These are phyloP conservation scores for Prunus padus DNA, from an alignment of 306 rosid genomes.

Conservation along the genomic window DNA sequence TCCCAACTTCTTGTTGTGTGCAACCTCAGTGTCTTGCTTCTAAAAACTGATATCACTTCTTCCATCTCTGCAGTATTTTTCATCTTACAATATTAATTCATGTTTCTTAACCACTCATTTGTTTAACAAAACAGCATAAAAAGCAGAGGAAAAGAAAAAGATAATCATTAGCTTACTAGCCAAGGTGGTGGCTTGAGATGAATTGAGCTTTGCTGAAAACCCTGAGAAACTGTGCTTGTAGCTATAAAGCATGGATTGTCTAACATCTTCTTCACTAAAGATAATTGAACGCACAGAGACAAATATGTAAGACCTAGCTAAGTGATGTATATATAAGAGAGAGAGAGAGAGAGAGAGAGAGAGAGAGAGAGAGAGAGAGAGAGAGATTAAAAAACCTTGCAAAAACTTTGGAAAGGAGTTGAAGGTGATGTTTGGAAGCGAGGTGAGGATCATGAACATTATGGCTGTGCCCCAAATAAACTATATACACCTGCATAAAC, in stretches of 20 bases:
- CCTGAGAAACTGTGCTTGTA: slow-evolving; percentile 62
- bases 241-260: slow-evolving; percentile 51
- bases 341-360: not conserved
- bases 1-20: slow-evolving; percentile 70
- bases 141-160: not conserved
- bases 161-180: slow-evolving; percentile 32
- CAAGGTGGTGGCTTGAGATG: slow-evolving; percentile 49
- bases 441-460: slow-evolving; percentile 25
- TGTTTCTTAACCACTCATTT: not conserved
- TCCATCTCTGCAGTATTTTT: slow-evolving; percentile 42
- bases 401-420: slow-evolving; percentile 49
- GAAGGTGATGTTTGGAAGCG: slow-evolving; percentile 37
- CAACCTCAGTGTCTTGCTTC: slow-evolving; percentile 39
- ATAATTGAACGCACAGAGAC: not conserved
- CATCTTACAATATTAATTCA: not conserved
- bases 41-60: slow-evolving; percentile 52
- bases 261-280: slow-evolving; percentile 51
- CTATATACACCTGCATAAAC: slow-evolving; percentile 46
- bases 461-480: slow-evolving; percentile 45
- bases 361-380: not conserved
- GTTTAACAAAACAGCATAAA: not conserved
- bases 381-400: slow-evolving; percentile 31
- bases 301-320: not conserved
- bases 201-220: slow-evolving; percentile 56
- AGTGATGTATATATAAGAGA: not conserved